Evolutionary conservation across 129 eudicot species (phyloP).

Genomic region (Dittrichia graveolens): DNA sequence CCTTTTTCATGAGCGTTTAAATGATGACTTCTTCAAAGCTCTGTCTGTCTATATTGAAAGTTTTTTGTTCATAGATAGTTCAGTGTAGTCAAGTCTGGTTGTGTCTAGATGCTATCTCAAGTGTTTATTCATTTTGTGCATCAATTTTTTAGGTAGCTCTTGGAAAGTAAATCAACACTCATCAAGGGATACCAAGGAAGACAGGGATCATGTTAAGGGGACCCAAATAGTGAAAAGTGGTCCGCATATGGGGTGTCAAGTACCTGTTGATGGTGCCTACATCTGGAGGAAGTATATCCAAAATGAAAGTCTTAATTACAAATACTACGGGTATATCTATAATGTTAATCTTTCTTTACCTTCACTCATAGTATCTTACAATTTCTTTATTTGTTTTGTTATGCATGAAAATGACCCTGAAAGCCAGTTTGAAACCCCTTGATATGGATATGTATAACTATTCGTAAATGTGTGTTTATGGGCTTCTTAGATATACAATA

Average conservation of each 20-base stretch:
- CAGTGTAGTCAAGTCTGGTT: background rate
- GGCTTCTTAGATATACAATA: background rate
- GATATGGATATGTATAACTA: background rate
- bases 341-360: too few relatives aligned
- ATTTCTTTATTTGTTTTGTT: too few relatives aligned
- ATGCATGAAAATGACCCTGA: too few relatives aligned
- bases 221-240: background rate
- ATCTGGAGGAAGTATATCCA: too few relatives aligned
- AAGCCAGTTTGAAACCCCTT: too few relatives aligned
- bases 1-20: background rate
- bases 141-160: background rate
- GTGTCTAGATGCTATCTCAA: background rate
- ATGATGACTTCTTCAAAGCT: background rate
- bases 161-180: conserved; percentile 15
- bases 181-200: conserved; percentile 2
- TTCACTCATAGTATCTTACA: too few relatives aligned
- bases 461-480: background rate
- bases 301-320: too few relatives aligned
- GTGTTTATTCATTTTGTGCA: background rate
- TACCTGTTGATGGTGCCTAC: too few relatives aligned
- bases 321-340: too few relatives aligned
- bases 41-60: background rate
- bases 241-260: too few relatives aligned
- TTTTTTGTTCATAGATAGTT: background rate
- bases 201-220: conserved; percentile 11